Conservation (phyloP, 306 rosid species). For the Lotus japonicus region DNA sequence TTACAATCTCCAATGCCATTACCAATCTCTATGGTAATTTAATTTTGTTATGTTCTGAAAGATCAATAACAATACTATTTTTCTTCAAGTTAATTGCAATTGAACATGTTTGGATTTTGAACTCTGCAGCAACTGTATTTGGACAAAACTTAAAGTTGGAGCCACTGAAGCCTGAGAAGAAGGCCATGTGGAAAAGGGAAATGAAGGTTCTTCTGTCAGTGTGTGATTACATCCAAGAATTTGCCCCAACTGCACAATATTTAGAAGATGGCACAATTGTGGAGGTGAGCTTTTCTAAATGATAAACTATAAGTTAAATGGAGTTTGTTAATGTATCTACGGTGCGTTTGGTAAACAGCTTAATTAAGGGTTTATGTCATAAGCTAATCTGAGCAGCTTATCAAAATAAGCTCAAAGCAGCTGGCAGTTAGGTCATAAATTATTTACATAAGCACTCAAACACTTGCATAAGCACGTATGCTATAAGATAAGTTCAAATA, state of each 20-base stretch:
- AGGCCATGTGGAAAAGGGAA: slow-evolving; percentile 94
- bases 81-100: not conserved
- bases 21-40: slow-evolving; percentile 97
- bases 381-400: too few species aligned
- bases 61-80: not conserved
- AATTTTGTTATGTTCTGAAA: not conserved
- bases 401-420: too few species aligned
- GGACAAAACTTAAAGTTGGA: slow-evolving; percentile 83
- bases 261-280: slow-evolving; percentile 65
- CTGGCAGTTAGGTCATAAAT: too few species aligned
- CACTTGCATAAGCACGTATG: too few species aligned
- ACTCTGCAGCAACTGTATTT: slow-evolving; percentile 72
- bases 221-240: slow-evolving; percentile 87
- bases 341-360: too few species aligned
- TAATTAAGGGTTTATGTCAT: too few species aligned
- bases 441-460: too few species aligned
- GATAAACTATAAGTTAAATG: not conserved
- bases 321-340: not conserved
- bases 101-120: slow-evolving; percentile 1
- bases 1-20: slow-evolving; percentile 85
- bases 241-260: slow-evolving; percentile 61
- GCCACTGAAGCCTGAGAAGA: slow-evolving; percentile 80
- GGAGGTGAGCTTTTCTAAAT: slow-evolving; percentile 48
- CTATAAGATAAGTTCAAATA: too few species aligned
- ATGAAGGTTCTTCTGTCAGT: slow-evolving; percentile 86